Percentiles rank a stretch among this genome's conserved stretches.
phyloP scores from a whole-genome alignment of 164 flowering plant genomes.

The Magnolia kwangsiensis region DNA sequence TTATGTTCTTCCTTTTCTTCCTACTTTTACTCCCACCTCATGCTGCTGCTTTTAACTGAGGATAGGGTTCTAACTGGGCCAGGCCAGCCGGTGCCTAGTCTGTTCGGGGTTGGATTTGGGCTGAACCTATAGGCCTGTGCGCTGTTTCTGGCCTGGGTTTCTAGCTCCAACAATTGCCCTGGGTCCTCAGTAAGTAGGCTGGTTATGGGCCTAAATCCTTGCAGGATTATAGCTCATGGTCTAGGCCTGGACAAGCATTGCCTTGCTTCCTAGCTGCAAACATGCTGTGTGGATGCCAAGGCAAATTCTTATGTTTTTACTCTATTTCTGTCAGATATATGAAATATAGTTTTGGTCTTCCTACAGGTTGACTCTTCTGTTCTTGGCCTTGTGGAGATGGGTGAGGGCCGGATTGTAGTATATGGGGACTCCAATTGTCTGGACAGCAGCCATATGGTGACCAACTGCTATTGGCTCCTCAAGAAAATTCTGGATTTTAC shows the following conservation, averaged over 20 bases:
- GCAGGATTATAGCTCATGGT: no score
- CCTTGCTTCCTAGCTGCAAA: neutral
- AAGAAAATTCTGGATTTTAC: constrained; percentile 81
- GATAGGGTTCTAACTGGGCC: no score
- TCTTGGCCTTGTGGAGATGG: constrained; percentile 78
- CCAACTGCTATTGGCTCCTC: constrained; percentile 91
- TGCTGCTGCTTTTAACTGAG: no score
- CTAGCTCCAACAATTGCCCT: no score
- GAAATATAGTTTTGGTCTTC: neutral
- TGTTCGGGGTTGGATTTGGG: neutral
- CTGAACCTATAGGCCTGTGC: neutral
- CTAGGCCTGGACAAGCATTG: neutral
- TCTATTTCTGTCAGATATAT: neutral
- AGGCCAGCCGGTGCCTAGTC: neutral
- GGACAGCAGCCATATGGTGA: constrained; percentile 99
- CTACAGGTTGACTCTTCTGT: constrained; percentile 81
- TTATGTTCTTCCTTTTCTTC: no score
- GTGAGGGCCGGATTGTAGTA: constrained; percentile 79
- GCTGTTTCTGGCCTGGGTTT: no score
- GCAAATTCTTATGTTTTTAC: neutral
- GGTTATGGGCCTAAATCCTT: no score
- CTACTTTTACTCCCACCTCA: no score
- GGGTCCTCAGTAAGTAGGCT: no score
- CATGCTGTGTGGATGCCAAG: neutral
- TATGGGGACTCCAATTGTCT: constrained; percentile 98